Conservation (phyloP, 257 asterid genomes). For the Fraxinus americana region DNA sequence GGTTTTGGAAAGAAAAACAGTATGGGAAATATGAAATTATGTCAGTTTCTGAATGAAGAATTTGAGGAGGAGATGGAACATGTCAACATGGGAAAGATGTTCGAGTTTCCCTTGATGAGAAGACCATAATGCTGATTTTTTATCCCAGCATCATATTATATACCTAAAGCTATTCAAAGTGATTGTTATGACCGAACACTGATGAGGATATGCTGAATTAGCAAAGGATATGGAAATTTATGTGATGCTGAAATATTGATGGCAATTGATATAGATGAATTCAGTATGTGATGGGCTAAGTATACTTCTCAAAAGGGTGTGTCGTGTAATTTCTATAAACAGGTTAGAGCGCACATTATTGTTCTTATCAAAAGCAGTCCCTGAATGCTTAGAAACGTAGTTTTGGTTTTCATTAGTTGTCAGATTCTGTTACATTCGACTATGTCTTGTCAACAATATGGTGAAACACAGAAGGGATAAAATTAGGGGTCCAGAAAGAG, state of each 20-base stretch:
- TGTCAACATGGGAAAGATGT: background rate
- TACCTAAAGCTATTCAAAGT: background rate
- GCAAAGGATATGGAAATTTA: background rate
- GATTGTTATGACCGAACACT: background rate
- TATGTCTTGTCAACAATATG: background rate
- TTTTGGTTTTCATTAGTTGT: background rate
- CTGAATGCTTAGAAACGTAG: background rate
- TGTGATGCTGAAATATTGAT: background rate
- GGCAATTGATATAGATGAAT: background rate
- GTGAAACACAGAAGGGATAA: background rate
- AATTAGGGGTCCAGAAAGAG: background rate
- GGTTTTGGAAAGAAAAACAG: background rate
- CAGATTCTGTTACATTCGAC: background rate
- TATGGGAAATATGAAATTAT: background rate
- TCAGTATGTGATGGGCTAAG: background rate
- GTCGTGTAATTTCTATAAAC: background rate
- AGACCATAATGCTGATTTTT: background rate
- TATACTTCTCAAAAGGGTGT: background rate
- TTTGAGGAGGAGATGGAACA: conserved; percentile 2
- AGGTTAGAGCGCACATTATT: background rate
- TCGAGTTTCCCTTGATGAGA: background rate
- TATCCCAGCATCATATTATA: background rate
- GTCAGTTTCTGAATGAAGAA: background rate
- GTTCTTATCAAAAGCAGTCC: background rate
- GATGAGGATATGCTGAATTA: background rate